These are phyloP conservation scores for Leptographium procerum DNA, from an alignment of 2,329 filamentous ascomycete genomes.

Conservation along the genomic window DNA sequence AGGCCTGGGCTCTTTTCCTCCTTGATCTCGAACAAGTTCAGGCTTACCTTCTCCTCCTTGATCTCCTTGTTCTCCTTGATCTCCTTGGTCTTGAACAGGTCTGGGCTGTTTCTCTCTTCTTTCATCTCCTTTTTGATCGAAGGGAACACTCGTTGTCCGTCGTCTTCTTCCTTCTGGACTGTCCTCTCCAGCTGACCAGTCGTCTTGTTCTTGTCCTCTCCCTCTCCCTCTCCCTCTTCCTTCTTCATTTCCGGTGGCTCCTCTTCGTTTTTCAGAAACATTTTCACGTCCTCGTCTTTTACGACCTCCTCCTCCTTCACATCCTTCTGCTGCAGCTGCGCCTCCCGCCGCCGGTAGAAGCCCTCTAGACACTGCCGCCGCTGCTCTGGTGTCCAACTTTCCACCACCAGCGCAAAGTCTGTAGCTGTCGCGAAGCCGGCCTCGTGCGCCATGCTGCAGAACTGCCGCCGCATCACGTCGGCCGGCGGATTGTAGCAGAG, in stretches of 20 bases:
- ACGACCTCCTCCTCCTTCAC: conserved; percentile 3
- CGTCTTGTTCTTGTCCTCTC: neutral
- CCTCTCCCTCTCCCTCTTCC: neutral
- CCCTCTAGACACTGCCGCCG: conserved; percentile 64
- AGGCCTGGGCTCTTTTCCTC: too few relatives aligned
- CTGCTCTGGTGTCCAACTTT: conserved; percentile 79
- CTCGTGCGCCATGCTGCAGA: conserved; percentile 76
- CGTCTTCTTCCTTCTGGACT: too few relatives aligned
- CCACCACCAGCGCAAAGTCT: conserved; percentile 83
- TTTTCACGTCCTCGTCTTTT: neutral
- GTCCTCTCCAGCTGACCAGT: too few relatives aligned
- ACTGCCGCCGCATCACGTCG: conserved; percentile 67
- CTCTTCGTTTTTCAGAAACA: neutral
- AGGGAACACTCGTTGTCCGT: neutral
- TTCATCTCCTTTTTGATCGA: neutral
- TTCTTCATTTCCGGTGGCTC: neutral
- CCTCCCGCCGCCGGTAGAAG: conserved; percentile 62
- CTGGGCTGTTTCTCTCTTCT: too few relatives aligned
- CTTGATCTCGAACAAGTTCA: too few relatives aligned
- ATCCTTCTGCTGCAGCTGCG: conserved; percentile 4
- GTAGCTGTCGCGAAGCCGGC: conserved; percentile 67
- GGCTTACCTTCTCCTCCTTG: too few relatives aligned
- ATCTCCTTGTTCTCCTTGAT: too few relatives aligned
- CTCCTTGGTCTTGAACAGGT: too few relatives aligned
- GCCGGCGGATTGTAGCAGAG: conserved; percentile 60